Percentiles rank a stretch among this genome's conserved stretches.
These are phyloP conservation scores for Taphrina communis DNA, from an alignment of 1,139 yeast species.

Conservation along the genomic window DNA sequence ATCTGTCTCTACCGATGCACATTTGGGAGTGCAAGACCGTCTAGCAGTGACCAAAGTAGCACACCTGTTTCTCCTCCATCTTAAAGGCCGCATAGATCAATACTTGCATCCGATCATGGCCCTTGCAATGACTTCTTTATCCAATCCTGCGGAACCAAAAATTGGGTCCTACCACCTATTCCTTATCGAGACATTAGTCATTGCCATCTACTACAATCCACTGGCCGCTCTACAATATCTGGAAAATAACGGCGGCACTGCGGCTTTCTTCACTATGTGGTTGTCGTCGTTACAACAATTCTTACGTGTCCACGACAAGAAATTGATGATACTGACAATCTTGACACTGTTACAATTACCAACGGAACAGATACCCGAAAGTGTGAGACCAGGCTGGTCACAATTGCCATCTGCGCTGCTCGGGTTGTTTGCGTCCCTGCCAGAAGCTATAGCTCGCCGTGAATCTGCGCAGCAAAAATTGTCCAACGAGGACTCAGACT, in stretches of 20 bases:
- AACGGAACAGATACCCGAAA: slow-evolving; percentile 53
- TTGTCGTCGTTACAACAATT: slow-evolving; percentile 63
- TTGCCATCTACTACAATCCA: slow-evolving; percentile 70
- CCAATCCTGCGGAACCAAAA: slow-evolving; percentile 47
- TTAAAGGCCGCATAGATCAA: slow-evolving; percentile 55
- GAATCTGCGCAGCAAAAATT: slow-evolving; percentile 59
- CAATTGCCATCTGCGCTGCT: slow-evolving; percentile 60
- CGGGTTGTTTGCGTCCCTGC: slow-evolving; percentile 63
- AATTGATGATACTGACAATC: slow-evolving; percentile 72
- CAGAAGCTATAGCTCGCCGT: slow-evolving; percentile 64
- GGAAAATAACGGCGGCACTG: slow-evolving; percentile 57
- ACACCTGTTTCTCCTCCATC: slow-evolving; percentile 61
- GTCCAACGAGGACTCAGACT: slow-evolving; percentile 60
- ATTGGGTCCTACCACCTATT: slow-evolving; percentile 53
- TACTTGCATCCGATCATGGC: slow-evolving; percentile 57
- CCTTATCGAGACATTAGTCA: slow-evolving; percentile 69
- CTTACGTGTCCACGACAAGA: slow-evolving; percentile 81
- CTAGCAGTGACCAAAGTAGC: slow-evolving; percentile 61
- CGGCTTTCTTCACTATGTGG: slow-evolving; percentile 71
- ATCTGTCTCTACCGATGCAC: slow-evolving; percentile 50
- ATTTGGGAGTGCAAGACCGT: slow-evolving; percentile 61
- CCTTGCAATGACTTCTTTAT: slow-evolving; percentile 49
- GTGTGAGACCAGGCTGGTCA: slow-evolving; percentile 50
- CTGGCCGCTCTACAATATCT: slow-evolving; percentile 62
- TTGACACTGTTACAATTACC: slow-evolving; percentile 57